Evolutionary conservation across 805 yeast genomes (phyloP).

Genomic region (Saturnispora dispora): DNA sequence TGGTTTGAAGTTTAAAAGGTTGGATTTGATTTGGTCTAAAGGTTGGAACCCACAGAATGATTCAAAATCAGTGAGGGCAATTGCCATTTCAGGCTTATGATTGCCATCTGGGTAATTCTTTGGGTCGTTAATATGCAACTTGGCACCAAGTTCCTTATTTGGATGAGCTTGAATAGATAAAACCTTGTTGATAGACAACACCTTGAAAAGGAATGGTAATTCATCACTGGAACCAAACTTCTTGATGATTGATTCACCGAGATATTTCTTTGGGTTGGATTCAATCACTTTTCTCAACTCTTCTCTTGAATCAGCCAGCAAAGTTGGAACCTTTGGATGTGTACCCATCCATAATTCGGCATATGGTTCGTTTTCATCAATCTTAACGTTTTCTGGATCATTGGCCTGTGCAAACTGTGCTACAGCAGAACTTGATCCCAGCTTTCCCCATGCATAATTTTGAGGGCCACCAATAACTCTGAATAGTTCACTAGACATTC

Average conservation of each 20-base stretch:
- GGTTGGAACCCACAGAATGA: conserved; percentile 99
- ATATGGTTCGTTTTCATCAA: conserved; percentile 75
- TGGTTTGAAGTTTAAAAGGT: conserved; percentile 70
- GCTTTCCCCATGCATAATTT: conserved; percentile 44
- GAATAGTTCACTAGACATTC: conserved; percentile 22
- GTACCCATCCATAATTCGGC: conserved; percentile 99
- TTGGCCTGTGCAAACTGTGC: conserved; percentile 77
- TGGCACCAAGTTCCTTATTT: conserved; percentile 73
- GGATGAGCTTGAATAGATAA: conserved; percentile 97
- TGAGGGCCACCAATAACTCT: conserved; percentile 31
- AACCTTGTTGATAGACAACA: conserved; percentile 85
- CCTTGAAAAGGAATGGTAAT: conserved; percentile 90
- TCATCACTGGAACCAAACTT: conserved; percentile 59
- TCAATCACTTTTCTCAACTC: conserved; percentile 60
- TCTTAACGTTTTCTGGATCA: conserved; percentile 42
- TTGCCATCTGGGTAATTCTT: conserved; percentile 94
- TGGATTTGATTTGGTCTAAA: conserved; percentile 59
- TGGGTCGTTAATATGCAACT: conserved; percentile 76
- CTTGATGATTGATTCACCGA: conserved; percentile 49
- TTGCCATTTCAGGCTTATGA: conserved; percentile 99
- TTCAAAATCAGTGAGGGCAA: conserved; percentile 91
- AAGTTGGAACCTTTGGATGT: conserved; percentile 85
- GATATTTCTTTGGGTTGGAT: conserved; percentile 45
- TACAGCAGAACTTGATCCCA: conserved; percentile 78
- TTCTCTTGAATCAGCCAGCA: conserved; percentile 36